phyloP scores from a whole-genome alignment of 305 asterid genomes.

The Caryopteris hybrid region DNA sequence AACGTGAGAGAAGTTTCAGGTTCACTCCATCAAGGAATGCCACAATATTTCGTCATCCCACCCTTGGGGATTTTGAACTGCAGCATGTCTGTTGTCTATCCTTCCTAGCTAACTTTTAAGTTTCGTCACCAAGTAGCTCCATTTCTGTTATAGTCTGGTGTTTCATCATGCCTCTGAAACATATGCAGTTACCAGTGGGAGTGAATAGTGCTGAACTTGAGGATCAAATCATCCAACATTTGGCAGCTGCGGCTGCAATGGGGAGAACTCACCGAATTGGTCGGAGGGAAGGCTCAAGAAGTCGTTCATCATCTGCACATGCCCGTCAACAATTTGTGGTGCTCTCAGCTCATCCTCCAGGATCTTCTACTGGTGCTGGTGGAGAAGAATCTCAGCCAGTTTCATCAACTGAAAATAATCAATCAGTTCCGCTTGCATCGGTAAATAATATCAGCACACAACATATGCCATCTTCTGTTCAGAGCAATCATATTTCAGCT shows the following conservation, averaged over 20 bases:
- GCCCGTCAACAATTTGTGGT: conserved; percentile 53
- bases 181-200: conserved; percentile 61
- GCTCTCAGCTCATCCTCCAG: conserved; percentile 47
- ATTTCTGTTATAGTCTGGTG: neutral
- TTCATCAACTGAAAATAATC: conserved; percentile 29
- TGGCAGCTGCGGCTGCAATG: conserved; percentile 95
- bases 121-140: conserved; percentile 6
- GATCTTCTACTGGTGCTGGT: conserved; percentile 39
- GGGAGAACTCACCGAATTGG: conserved; percentile 61
- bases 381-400: conserved; percentile 38
- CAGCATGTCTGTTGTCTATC: conserved; percentile 54
- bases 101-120: conserved; percentile 1
- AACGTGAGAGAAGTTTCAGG: conserved; percentile 57
- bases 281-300: conserved; percentile 59
- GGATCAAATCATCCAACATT: conserved; percentile 77
- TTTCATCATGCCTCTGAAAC: conserved; percentile 13
- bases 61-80: conserved; percentile 62
- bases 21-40: conserved; percentile 54
- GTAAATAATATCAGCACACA: conserved; percentile 27
- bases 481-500: conserved; percentile 33
- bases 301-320: conserved; percentile 48
- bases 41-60: conserved; percentile 61
- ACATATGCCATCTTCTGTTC: conserved; percentile 26
- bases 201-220: conserved; percentile 61
- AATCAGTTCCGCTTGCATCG: conserved; percentile 19